Percentiles rank a stretch among this genome's conserved stretches.
phyloP scores from a whole-genome alignment of 2,329 filamentous ascomycete genomes.

The Epichloe hybrida region DNA sequence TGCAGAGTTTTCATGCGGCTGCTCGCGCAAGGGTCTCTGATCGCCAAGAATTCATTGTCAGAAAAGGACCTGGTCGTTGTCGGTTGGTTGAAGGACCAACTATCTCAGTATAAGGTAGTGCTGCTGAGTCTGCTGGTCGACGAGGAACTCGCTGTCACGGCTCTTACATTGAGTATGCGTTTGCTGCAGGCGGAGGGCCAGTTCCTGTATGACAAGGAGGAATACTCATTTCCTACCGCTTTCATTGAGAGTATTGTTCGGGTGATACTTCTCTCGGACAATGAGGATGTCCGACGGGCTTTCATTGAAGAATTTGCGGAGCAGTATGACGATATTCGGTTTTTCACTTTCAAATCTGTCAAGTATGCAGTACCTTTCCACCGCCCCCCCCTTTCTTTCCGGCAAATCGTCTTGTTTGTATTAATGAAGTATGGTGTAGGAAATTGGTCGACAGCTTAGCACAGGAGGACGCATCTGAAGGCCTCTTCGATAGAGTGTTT shows the following conservation, averaged over 20 bases:
- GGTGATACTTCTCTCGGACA: constrained; percentile 43
- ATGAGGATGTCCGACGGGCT: constrained; percentile 49
- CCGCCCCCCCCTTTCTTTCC: too few relatives aligned
- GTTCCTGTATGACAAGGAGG: constrained; percentile 43
- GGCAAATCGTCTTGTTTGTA: too few relatives aligned
- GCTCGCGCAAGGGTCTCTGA: constrained; percentile 58
- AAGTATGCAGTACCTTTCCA: constrained; percentile 31
- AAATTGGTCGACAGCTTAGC: constrained; percentile 13
- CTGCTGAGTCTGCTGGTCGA: constrained; percentile 49
- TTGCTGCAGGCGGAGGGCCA: constrained; percentile 68
- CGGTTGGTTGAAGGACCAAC: constrained; percentile 64
- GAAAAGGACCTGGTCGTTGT: constrained; percentile 65
- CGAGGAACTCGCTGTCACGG: constrained; percentile 53
- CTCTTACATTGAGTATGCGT: constrained; percentile 69
- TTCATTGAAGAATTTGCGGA: constrained; percentile 70
- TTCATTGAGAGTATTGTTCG: constrained; percentile 54
- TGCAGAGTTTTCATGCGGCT: constrained; percentile 79
- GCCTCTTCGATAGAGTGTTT: constrained; percentile 42
- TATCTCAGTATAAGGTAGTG: constrained; percentile 54
- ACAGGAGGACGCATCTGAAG: constrained; percentile 8
- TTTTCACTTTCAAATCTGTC: constrained; percentile 64
- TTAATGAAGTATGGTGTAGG: constrained; percentile 9
- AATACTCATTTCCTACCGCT: constrained; percentile 54
- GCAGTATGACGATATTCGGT: constrained; percentile 72
- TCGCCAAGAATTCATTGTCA: constrained; percentile 47